A percentile compares a stretch with the other conserved stretches of the same genome.
Evolutionary conservation across 306 rosid genomes (phyloP).

Genomic region (Cucurbita moschata): DNA sequence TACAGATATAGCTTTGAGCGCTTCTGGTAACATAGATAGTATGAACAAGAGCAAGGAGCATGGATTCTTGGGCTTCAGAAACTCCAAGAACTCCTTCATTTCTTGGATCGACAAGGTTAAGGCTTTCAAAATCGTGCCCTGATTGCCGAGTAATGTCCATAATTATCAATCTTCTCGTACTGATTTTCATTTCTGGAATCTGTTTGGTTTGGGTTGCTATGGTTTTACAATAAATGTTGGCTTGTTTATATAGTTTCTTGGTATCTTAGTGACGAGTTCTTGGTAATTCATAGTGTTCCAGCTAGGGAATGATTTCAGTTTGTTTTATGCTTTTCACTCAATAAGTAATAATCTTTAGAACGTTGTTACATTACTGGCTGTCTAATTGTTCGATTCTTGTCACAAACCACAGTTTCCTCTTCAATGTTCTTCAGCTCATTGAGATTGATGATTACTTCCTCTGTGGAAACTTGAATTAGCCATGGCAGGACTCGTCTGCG

Average conservation of each 20-base stretch:
- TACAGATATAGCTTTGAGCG: slow-evolving; percentile 12
- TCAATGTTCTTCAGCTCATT: no score
- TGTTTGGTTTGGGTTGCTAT: background rate
- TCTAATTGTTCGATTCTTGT: no score
- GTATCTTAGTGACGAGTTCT: background rate
- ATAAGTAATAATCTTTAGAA: no score
- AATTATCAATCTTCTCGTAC: background rate
- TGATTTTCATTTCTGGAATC: background rate
- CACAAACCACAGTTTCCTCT: no score
- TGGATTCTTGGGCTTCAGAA: slow-evolving; percentile 57
- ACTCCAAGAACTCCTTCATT: slow-evolving; percentile 41
- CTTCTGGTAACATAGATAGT: slow-evolving; percentile 3
- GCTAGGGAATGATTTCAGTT: background rate
- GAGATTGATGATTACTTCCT: no score
- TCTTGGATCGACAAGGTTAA: slow-evolving; percentile 46
- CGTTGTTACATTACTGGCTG: no score
- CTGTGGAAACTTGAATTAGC: no score
- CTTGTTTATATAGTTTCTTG: background rate
- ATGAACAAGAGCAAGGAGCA: slow-evolving; percentile 60
- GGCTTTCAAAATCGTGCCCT: slow-evolving; percentile 45
- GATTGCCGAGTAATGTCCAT: background rate
- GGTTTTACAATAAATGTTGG: background rate
- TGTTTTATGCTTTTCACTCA: no score
- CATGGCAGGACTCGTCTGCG: no score
- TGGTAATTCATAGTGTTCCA: background rate